These are phyloP conservation scores for Marsdenia floribunda DNA, from an alignment of 257 asterid genomes.

Conservation along the genomic window DNA sequence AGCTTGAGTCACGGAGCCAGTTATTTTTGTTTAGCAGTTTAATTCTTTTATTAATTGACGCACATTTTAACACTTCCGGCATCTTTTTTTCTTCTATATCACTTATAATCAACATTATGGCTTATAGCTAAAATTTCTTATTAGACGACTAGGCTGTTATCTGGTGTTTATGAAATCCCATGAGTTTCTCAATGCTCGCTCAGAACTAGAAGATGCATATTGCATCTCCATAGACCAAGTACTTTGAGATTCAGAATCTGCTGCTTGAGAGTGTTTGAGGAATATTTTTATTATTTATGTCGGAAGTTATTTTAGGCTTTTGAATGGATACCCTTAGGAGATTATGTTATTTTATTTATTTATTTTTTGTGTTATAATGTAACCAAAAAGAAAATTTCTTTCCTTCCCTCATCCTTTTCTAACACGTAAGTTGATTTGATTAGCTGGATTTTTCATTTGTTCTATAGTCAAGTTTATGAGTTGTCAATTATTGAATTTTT, in stretches of 20 bases:
- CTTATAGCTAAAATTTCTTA: background rate
- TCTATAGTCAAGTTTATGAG: background rate
- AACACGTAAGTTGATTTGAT: background rate
- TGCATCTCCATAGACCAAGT: background rate
- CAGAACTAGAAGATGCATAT: too few species aligned
- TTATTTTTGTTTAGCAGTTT: background rate
- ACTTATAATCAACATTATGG: background rate
- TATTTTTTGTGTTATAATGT: background rate
- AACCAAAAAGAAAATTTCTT: background rate
- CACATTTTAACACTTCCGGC: background rate
- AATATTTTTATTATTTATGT: background rate
- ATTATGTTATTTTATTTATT: background rate
- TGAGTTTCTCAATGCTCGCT: background rate
- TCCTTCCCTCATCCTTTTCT: background rate
- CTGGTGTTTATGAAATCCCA: background rate
- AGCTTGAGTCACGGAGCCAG: background rate
- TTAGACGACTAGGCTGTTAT: background rate
- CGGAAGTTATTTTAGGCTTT: background rate
- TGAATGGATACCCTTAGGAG: background rate
- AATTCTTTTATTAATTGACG: background rate
- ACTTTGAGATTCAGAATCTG: background rate
- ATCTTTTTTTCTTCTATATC: background rate
- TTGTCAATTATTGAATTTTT: background rate
- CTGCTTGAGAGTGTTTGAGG: conserved; percentile 7
- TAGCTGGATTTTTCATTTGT: background rate